Percentiles rank a stretch among this genome's conserved stretches.
Conservation (phyloP, 2,329 filamentous ascomycete genomes). For the Coniochaeta ligniaria region DNA sequence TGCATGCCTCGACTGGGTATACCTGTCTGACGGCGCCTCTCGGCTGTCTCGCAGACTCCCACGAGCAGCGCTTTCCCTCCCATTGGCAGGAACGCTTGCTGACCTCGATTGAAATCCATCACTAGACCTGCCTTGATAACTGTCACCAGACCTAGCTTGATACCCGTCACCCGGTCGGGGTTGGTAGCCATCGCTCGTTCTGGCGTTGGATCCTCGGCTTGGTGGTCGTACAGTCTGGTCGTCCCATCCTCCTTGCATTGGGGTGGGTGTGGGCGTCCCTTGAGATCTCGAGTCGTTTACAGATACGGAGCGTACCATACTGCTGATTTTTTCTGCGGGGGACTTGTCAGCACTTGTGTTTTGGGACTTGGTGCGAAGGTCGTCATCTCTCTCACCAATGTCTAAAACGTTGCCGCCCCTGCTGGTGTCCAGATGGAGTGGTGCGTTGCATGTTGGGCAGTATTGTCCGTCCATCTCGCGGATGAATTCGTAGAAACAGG, state of each 20-base stretch:
- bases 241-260: slow-evolving; percentile 47
- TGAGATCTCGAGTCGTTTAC: slow-evolving; percentile 53
- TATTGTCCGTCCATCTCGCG: slow-evolving; percentile 89
- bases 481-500: slow-evolving; percentile 98
- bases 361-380: background rate
- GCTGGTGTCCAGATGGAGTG: slow-evolving; percentile 85
- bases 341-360: slow-evolving; percentile 18
- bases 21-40: slow-evolving; percentile 39
- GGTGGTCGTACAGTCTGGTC: slow-evolving; percentile 47
- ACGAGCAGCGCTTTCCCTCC: slow-evolving; percentile 14
- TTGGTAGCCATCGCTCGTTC: slow-evolving; percentile 8
- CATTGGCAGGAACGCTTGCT: background rate
- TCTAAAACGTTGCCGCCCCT: slow-evolving; percentile 88
- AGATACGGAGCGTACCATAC: slow-evolving; percentile 78
- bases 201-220: slow-evolving; percentile 38
- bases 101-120: background rate
- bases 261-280: slow-evolving; percentile 49
- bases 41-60: slow-evolving; percentile 34
- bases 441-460: slow-evolving; percentile 89
- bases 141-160: background rate
- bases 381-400: slow-evolving; percentile 54
- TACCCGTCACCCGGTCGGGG: background rate
- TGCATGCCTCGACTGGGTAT: slow-evolving; percentile 45
- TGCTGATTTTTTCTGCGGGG: slow-evolving; percentile 80
- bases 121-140: background rate